phyloP scores from a whole-genome alignment of 139 green algal genomes.

The Micromonas pusilla region DNA sequence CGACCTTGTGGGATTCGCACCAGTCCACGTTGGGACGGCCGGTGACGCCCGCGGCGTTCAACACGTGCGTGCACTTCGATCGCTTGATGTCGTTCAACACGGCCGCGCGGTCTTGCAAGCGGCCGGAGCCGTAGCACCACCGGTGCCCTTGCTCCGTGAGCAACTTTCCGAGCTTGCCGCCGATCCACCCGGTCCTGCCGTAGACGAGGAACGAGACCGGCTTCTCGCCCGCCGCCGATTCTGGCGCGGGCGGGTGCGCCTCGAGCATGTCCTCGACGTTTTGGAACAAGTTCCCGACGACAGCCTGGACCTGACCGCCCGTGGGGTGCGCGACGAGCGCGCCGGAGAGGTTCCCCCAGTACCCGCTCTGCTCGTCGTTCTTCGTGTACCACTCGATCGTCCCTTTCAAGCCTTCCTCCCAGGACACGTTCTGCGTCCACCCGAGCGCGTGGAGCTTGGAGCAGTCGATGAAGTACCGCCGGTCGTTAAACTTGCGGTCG shows the following conservation, averaged over 20 bases:
- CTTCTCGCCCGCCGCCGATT: background rate
- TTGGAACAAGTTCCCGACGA: background rate
- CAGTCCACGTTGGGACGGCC: constrained; percentile 96
- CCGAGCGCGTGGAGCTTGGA: constrained; percentile 83
- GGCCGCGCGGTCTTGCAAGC: constrained; percentile 76
- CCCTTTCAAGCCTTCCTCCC: constrained; percentile 83
- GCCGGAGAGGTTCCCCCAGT: constrained; percentile 11
- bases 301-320: background rate
- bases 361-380: constrained; percentile 12
- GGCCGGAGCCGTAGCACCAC: constrained; percentile 70
- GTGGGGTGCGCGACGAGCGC: constrained; percentile 12
- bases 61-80: constrained; percentile 88
- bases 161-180: constrained; percentile 67
- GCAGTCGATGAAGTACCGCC: constrained; percentile 89
- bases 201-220: constrained; percentile 71
- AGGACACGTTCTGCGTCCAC: constrained; percentile 78
- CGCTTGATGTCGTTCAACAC: constrained; percentile 82
- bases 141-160: constrained; percentile 69
- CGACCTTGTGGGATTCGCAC: constrained; percentile 94
- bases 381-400: constrained; percentile 89
- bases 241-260: background rate
- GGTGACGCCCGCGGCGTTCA: constrained; percentile 90
- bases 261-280: background rate
- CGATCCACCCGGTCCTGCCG: constrained; percentile 80
- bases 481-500: constrained; percentile 52